Conservation (phyloP, 139 green algal genomes). For the Coelastrella sp. region DNA sequence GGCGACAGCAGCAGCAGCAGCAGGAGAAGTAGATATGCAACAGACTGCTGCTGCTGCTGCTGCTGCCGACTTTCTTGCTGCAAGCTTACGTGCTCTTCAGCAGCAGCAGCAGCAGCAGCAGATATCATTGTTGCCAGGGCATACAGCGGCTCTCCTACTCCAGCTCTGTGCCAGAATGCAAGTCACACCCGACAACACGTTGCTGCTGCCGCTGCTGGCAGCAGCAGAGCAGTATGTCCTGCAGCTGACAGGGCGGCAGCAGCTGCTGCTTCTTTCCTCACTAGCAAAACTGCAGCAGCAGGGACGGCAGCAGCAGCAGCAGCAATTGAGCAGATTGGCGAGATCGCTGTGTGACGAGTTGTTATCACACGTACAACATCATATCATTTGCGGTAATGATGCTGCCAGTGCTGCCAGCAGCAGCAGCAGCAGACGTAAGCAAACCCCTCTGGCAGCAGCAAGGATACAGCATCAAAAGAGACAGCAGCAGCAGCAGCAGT, state of each 20-base stretch:
- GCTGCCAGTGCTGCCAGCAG: too few relatives aligned
- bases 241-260: not conserved
- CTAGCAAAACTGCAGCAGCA: not conserved
- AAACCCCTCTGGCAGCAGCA: not conserved
- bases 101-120: conserved; percentile 12
- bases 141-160: not conserved
- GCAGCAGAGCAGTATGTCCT: not conserved
- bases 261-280: not conserved
- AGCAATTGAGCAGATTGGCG: not conserved
- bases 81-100: not conserved
- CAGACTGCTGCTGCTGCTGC: not conserved
- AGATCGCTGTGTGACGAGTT: not conserved
- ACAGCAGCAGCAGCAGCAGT: conserved; percentile 1
- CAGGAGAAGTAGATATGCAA: not conserved
- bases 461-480: not conserved
- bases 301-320: conserved; percentile 8
- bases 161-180: not conserved
- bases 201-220: conserved; percentile 29
- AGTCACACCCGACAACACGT: not conserved
- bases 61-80: not conserved
- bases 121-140: not conserved
- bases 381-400: not conserved
- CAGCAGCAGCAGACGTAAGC: not conserved
- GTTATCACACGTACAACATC: not conserved
- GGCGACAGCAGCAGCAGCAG: not conserved